Evolutionary conservation across 441 rosid genomes (phyloP).

Genomic region (Dalechampia spathulata): DNA sequence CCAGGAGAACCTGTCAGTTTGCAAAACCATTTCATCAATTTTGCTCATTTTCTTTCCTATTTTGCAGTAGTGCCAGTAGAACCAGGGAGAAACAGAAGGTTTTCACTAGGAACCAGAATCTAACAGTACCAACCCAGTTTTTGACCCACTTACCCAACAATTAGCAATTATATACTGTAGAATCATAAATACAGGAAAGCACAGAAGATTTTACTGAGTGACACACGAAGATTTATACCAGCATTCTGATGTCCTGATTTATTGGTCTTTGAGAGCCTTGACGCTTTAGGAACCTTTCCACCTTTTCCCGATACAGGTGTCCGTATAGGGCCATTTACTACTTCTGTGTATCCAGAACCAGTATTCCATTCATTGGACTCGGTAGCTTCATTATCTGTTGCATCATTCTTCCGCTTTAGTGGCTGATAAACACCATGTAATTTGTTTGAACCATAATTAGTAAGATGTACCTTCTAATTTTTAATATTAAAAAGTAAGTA

Average conservation of each 20-base stretch:
- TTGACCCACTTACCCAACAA: not conserved
- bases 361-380: constrained; percentile 49
- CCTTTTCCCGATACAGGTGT: constrained; percentile 78
- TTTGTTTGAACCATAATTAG: constrained; percentile 17
- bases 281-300: constrained; percentile 55
- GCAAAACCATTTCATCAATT: constrained; percentile 19
- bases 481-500: not conserved
- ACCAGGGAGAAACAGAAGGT: not conserved
- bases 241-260: constrained; percentile 55
- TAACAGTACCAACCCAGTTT: not conserved
- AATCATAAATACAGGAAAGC: not conserved
- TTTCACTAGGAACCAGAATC: constrained; percentile 1
- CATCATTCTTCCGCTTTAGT: constrained; percentile 72
- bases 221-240: constrained; percentile 58
- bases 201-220: constrained; percentile 2
- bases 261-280: constrained; percentile 52
- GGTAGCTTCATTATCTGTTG: constrained; percentile 40
- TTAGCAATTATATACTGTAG: constrained; percentile 4
- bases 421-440: constrained; percentile 30
- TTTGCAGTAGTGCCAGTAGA: not conserved
- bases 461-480: constrained; percentile 2
- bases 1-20: constrained; percentile 83
- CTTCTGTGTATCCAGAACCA: constrained; percentile 42
- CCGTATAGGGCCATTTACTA: constrained; percentile 44
- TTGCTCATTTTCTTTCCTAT: constrained; percentile 10